These are phyloP conservation scores for Vaccinium darrowii DNA, from an alignment of 148 eudicot species.

Conservation along the genomic window DNA sequence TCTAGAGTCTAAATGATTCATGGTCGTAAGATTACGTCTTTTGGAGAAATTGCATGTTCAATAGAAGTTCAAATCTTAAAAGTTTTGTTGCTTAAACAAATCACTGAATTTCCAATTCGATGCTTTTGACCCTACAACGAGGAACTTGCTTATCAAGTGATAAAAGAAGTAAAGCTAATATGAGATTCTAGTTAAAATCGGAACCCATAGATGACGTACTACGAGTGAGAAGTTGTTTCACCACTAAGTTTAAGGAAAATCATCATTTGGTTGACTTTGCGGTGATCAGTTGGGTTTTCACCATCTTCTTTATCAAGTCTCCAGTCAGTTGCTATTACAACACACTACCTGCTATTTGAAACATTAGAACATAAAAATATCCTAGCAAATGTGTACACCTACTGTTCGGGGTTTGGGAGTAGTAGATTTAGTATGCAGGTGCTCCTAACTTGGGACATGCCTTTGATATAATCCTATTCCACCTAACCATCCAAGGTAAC, in stretches of 20 bases:
- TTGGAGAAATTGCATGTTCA: background rate
- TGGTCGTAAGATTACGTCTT: background rate
- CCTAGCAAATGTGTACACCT: background rate
- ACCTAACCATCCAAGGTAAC: background rate
- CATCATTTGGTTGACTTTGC: background rate
- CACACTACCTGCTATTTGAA: background rate
- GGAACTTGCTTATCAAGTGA: background rate
- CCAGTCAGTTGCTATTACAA: too few species aligned
- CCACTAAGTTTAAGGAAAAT: background rate
- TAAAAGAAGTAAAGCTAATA: background rate
- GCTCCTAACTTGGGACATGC: background rate
- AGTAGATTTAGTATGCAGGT: background rate
- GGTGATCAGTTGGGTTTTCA: too few species aligned
- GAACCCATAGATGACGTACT: background rate
- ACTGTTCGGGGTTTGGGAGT: too few species aligned
- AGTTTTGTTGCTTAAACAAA: conserved; percentile 1
- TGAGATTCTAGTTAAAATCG: background rate
- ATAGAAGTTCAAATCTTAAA: background rate
- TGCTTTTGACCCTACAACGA: background rate
- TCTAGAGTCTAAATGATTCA: background rate
- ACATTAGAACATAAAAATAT: background rate
- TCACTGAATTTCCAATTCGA: background rate
- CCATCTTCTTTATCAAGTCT: too few species aligned
- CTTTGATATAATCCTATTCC: background rate
- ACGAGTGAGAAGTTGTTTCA: background rate